Evolutionary conservation across 2,329 filamentous ascomycete species (phyloP).

Genomic region (Paraphaeosphaeria minitans): DNA sequence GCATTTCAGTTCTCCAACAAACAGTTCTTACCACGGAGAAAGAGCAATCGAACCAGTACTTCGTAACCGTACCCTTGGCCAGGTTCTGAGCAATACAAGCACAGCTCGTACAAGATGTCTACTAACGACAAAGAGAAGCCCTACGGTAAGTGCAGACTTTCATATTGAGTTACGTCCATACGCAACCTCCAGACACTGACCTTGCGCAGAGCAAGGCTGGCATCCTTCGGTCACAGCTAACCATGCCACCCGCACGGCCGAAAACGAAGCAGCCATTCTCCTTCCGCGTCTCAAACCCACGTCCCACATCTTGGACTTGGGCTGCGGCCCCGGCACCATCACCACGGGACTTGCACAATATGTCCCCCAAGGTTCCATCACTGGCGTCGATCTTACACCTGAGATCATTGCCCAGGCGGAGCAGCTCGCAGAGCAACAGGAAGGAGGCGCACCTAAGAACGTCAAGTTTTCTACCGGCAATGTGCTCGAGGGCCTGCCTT

Average conservation of each 20-base stretch:
- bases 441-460: slow-evolving; percentile 20
- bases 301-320: slow-evolving; percentile 48
- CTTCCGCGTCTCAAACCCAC: slow-evolving; percentile 22
- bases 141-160: slow-evolving; percentile 1
- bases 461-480: slow-evolving; percentile 38
- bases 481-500: slow-evolving; percentile 47
- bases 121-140: background rate
- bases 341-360: slow-evolving; percentile 46
- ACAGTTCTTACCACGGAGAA: background rate
- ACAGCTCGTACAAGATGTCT: background rate
- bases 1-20: too few relatives aligned
- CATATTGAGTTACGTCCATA: too few relatives aligned
- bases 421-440: slow-evolving; percentile 22
- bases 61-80: background rate
- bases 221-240: slow-evolving; percentile 30
- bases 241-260: slow-evolving; percentile 43
- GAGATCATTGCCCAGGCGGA: slow-evolving; percentile 44
- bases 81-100: background rate
- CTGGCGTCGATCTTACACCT: slow-evolving; percentile 48
- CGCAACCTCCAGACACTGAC: background rate
- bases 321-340: slow-evolving; percentile 42
- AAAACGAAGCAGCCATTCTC: slow-evolving; percentile 35
- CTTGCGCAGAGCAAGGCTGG: slow-evolving; percentile 40
- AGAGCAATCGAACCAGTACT: background rate
- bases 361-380: slow-evolving; percentile 47